Conservation (phyloP, 257 asterid genomes). For the Fraxinus americana region DNA sequence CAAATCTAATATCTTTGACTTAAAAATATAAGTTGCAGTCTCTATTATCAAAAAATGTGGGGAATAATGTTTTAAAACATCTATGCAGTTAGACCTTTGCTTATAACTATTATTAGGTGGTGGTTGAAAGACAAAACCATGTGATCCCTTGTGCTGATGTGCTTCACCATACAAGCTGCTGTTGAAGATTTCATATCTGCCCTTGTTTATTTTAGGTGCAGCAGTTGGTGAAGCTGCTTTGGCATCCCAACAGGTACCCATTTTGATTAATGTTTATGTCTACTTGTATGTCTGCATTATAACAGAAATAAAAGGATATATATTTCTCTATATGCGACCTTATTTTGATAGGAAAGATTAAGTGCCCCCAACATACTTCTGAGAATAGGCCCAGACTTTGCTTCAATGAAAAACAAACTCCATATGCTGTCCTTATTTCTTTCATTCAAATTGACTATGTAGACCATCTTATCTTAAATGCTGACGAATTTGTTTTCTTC, state of each 20-base stretch:
- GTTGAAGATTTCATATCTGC: not conserved
- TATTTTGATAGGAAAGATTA: not conserved
- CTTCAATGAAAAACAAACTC: not conserved
- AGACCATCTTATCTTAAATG: not conserved
- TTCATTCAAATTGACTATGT: not conserved
- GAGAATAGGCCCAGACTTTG: not conserved
- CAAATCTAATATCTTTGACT: not conserved
- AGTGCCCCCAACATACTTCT: not conserved
- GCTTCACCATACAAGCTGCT: not conserved
- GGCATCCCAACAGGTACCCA: not conserved
- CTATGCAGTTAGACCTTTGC: not conserved
- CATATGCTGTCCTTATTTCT: not conserved
- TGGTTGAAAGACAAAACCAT: not conserved
- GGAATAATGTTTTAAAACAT: not conserved
- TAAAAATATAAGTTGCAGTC: not conserved
- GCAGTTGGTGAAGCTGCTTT: not conserved
- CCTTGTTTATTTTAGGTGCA: not conserved
- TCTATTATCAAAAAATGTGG: too few species aligned
- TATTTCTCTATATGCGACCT: not conserved
- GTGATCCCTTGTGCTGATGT: not conserved
- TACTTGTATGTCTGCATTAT: not conserved
- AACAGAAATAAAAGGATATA: not conserved
- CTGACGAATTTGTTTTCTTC: not conserved
- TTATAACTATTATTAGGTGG: not conserved
- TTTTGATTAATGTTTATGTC: not conserved